Evolutionary conservation across 1,139 yeast genomes (phyloP).

Genomic region (Pichia sp.): DNA sequence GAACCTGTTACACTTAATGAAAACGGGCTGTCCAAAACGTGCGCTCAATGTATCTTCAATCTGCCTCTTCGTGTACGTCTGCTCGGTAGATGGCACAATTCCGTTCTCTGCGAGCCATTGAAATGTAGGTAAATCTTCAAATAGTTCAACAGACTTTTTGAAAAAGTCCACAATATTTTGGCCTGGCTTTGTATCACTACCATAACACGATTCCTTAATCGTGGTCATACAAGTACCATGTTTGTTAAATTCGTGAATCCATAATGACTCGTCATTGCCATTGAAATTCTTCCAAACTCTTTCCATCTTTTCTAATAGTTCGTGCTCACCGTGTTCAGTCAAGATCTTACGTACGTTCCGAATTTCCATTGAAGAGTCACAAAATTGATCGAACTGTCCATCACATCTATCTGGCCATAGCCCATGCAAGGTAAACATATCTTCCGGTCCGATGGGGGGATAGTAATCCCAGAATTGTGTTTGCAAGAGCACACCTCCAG

Average conservation of each 20-base stretch:
- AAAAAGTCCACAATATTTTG: slow-evolving; percentile 77
- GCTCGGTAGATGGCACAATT: slow-evolving; percentile 49
- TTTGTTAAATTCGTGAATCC: slow-evolving; percentile 94
- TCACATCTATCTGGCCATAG: slow-evolving; percentile 81
- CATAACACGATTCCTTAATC: slow-evolving; percentile 64
- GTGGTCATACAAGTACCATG: slow-evolving; percentile 93
- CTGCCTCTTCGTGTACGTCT: slow-evolving; percentile 58
- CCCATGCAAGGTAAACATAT: slow-evolving; percentile 79
- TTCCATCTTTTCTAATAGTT: slow-evolving; percentile 52
- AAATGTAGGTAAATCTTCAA: slow-evolving; percentile 61
- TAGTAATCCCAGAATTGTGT: slow-evolving; percentile 94
- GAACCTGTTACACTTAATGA: slow-evolving; percentile 61
- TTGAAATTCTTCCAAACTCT: slow-evolving; percentile 70
- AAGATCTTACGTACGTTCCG: slow-evolving; percentile 48
- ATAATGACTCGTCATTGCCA: slow-evolving; percentile 67
- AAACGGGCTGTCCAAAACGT: slow-evolving; percentile 57
- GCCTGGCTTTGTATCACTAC: slow-evolving; percentile 30
- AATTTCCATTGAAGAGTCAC: slow-evolving; percentile 58
- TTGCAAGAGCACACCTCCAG: slow-evolving; percentile 77
- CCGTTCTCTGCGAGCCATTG: slow-evolving; percentile 61
- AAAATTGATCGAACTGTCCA: slow-evolving; percentile 70
- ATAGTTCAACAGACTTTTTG: slow-evolving; percentile 57
- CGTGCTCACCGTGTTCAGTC: slow-evolving; percentile 40
- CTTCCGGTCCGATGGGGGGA: slow-evolving; percentile 75
- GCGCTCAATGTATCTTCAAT: slow-evolving; percentile 56